Conservation (phyloP, 805 yeast species). For the Kluyveromyces lactis region DNA sequence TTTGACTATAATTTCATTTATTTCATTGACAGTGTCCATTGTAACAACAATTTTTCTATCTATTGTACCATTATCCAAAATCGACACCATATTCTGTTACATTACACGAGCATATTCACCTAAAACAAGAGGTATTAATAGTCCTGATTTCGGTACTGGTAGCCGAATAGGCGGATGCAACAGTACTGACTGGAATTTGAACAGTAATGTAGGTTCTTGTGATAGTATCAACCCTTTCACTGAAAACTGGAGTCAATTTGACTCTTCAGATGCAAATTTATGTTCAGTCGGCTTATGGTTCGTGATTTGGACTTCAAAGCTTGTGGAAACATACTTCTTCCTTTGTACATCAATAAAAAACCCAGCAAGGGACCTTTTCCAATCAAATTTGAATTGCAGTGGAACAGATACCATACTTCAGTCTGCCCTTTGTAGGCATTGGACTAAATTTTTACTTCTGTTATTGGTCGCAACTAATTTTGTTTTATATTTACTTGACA, state of each 20-base stretch:
- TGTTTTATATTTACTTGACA: slow-evolving; percentile 57
- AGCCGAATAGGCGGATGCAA: not conserved
- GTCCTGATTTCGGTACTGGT: not conserved
- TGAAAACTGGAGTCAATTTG: slow-evolving; percentile 34
- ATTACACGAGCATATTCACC: not conserved
- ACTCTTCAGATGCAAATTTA: not conserved
- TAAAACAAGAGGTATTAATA: not conserved
- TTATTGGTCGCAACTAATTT: slow-evolving; percentile 47
- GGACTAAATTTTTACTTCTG: slow-evolving; percentile 40
- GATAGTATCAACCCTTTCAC: slow-evolving; percentile 11
- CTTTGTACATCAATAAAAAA: slow-evolving; percentile 55
- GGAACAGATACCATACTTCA: slow-evolving; percentile 49
- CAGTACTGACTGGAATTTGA: slow-evolving; percentile 13
- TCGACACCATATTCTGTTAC: not conserved
- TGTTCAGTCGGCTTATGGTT: slow-evolving; percentile 51
- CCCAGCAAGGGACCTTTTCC: slow-evolving; percentile 51
- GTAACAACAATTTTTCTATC: slow-evolving; percentile 42
- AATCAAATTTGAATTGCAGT: slow-evolving; percentile 41
- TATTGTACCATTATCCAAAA: slow-evolving; percentile 37
- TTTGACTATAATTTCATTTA: slow-evolving; percentile 34
- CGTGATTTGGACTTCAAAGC: slow-evolving; percentile 49
- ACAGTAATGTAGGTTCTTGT: slow-evolving; percentile 41
- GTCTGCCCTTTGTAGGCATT: slow-evolving; percentile 37
- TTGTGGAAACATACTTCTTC: slow-evolving; percentile 61
- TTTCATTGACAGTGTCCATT: slow-evolving; percentile 44